These are phyloP conservation scores for Mangifera indica DNA, from an alignment of 345 rosid species.

Conservation along the genomic window DNA sequence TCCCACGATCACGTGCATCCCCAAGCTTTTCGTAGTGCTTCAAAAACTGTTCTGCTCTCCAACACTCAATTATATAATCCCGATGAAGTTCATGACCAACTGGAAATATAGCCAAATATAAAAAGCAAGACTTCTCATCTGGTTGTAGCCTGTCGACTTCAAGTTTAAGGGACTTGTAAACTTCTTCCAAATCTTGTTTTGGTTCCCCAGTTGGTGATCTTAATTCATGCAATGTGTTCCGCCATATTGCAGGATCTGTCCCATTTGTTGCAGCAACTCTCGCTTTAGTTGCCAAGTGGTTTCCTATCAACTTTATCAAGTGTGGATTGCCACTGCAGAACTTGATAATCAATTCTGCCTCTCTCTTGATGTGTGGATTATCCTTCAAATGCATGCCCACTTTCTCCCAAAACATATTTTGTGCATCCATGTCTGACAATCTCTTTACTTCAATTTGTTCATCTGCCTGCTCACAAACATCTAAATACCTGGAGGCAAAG, in stretches of 20 bases:
- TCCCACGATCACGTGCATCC: background rate
- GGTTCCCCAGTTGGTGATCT: background rate
- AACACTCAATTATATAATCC: slow-evolving; percentile 25
- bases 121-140: background rate
- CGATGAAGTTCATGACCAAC: slow-evolving; percentile 10
- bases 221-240: no score
- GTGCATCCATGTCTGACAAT: background rate
- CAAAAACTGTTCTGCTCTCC: slow-evolving; percentile 20
- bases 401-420: slow-evolving; percentile 2
- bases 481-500: background rate
- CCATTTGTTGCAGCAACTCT: background rate
- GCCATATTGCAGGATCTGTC: background rate
- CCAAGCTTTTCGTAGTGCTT: background rate
- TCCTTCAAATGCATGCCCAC: background rate
- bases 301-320: slow-evolving; percentile 5
- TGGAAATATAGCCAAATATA: slow-evolving; percentile 25
- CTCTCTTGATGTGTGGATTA: background rate
- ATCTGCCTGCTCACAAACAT: background rate
- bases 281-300: background rate
- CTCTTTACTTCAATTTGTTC: background rate
- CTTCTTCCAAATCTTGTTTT: background rate
- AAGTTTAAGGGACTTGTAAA: slow-evolving; percentile 11
- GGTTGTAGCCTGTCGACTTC: background rate
- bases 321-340: slow-evolving; percentile 2
- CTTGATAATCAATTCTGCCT: background rate